Base-by-base conservation (phyloP, 306 rosid genomes). In the Oemleria cerasiformis region DNA sequence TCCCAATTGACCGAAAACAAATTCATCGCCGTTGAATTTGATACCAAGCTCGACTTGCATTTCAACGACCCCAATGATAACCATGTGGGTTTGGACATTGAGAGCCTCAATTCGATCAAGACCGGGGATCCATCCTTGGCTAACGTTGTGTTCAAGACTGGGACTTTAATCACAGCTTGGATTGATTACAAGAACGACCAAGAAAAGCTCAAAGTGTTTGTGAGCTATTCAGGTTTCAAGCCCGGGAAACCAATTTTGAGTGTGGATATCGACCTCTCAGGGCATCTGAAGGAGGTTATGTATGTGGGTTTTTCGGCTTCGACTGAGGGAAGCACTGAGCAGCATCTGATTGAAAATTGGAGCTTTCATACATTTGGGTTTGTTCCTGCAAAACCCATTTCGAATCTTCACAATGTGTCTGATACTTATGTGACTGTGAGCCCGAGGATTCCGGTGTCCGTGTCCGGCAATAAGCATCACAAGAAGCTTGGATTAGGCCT, bases 251-350 rank as follows among this genome's bases (percentile, higher is more conserved):
- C 97, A 3, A 56, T 86, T 36, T 60, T 90, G 39, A 77, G 40
- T 0, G 76, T 87, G 38, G 79, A 65, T 19, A 59, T 93, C 16
- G 82, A 84, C 41, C 90, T 93, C 45, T 86, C 92, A 2, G 48
- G 59, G 0, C 75, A 83, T 54, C 70, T 90, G 1, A 78, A 70
- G 40, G 79, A 69, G 71, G 10, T 21, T 14, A 81, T 65, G 79
- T 86, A 77, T 57, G 77, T 83, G 20, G 96, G 98, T 0, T 91
- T 94, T 76, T 79, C 85, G 0, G 92, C 89, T 40, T 87, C 91
- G 0, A 85, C 89, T 0, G 88, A 79, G 19, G 97, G 97, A 23
- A 86, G 92, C 68, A 94, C 96, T 0, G 96, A 89, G 81, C 90
- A 82, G 72, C 86, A 87, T 50, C 50, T 67, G 57, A 57, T 94